phyloP scores from a whole-genome alignment of 1,284 basidiomycete genomes.

The Apiotrichum mycotoxinovorans region DNA sequence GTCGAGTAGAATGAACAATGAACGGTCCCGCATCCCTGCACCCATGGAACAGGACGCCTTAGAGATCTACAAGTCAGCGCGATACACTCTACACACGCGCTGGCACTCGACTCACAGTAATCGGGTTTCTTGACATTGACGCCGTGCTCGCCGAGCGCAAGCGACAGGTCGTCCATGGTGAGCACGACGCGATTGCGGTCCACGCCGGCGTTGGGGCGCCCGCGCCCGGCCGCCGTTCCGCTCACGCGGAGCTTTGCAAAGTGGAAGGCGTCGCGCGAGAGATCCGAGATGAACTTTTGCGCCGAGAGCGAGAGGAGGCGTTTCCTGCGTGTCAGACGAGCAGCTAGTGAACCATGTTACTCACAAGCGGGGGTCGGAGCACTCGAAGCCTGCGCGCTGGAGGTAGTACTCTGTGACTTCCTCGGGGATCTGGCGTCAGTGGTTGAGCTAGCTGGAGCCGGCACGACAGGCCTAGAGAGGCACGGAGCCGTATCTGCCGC shows the following conservation, averaged over 20 bases:
- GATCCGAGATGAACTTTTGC: conserved; percentile 97
- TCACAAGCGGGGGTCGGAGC: conserved; percentile 85
- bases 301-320: conserved; percentile 90
- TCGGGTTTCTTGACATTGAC: conserved; percentile 91
- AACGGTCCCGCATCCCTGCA: neutral
- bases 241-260: conserved; percentile 86
- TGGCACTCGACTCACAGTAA: conserved; percentile 51
- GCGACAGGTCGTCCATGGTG: conserved; percentile 93
- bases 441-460: neutral
- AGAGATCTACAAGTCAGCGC: neutral
- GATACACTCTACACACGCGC: neutral
- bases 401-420: conserved; percentile 98
- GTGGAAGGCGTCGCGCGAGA: conserved; percentile 94
- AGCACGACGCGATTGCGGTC: conserved; percentile 94
- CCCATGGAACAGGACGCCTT: neutral
- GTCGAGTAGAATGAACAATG: neutral
- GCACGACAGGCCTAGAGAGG: neutral
- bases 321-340: conserved; percentile 59
- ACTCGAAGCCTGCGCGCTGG: conserved; percentile 93
- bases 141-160: conserved; percentile 91
- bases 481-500: too few relatives aligned
- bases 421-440: conserved; percentile 74
- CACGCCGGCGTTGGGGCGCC: conserved; percentile 47
- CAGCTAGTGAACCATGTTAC: conserved; percentile 36
- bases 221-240: conserved; percentile 50